Conservation (phyloP, 345 rosid genomes). For the Camelina sativa region DNA sequence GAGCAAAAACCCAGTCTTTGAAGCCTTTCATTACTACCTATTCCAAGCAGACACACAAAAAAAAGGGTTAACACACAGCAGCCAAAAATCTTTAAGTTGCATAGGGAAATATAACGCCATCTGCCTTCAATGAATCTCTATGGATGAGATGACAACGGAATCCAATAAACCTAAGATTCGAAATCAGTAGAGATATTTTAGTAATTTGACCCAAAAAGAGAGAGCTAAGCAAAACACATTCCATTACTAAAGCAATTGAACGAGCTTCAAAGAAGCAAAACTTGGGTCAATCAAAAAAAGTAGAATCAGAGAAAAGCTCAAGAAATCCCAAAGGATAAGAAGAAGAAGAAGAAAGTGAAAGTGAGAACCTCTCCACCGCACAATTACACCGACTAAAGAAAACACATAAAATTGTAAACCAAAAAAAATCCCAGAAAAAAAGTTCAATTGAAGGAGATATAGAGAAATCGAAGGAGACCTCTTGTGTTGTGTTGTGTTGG, state of each 20-base stretch:
- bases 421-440: not conserved
- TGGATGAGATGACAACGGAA: slow-evolving; percentile 15
- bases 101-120: not conserved
- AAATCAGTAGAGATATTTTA: not conserved
- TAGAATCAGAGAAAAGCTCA: slow-evolving; percentile 2
- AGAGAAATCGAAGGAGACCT: slow-evolving; percentile 19
- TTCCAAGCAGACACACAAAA: not conserved
- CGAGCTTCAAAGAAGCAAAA: slow-evolving; percentile 5
- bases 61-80: not conserved
- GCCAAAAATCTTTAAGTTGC: not conserved
- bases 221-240: slow-evolving; percentile 3
- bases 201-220: not conserved
- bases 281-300: slow-evolving; percentile 10
- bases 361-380: slow-evolving; percentile 3
- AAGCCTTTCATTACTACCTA: slow-evolving; percentile 67
- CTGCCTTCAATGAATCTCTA: not conserved
- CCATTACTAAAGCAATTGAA: not conserved
- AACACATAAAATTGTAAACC: not conserved
- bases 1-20: slow-evolving; percentile 73
- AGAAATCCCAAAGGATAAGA: not conserved
- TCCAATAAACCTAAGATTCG: slow-evolving; percentile 2
- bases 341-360: not conserved
- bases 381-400: not conserved
- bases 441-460: not conserved
- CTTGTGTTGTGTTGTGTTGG: slow-evolving; percentile 11